Percentiles rank a stretch among this genome's conserved stretches.
phyloP scores from a whole-genome alignment of 352 stramenopile genomes.

The Blastocystis sp. region DNA sequence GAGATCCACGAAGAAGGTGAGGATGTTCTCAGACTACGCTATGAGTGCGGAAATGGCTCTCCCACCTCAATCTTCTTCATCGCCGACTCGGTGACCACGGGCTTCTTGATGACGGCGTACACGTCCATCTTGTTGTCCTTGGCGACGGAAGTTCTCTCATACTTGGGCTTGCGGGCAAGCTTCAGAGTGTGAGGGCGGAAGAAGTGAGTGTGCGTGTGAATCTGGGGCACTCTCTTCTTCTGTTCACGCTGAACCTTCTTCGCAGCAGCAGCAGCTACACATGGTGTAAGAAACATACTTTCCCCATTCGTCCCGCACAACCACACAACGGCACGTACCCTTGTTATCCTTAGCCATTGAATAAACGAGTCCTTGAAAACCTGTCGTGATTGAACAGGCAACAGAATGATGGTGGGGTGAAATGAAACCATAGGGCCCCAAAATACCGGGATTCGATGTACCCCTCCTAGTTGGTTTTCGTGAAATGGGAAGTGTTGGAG shows the following conservation, averaged over 20 bases:
- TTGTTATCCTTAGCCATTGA: constrained; percentile 50
- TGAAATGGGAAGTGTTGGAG: too few relatives aligned
- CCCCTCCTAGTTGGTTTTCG: too few relatives aligned
- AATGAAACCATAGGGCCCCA: too few relatives aligned
- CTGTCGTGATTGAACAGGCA: constrained; percentile 15
- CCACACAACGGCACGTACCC: not conserved
- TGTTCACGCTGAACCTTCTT: constrained; percentile 67
- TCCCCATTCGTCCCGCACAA: not conserved
- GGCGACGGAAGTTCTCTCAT: constrained; percentile 86
- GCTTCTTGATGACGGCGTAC: constrained; percentile 98
- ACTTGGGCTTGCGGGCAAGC: constrained; percentile 89
- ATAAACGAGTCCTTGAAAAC: constrained; percentile 65
- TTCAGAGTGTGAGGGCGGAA: constrained; percentile 97
- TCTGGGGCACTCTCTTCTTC: constrained; percentile 90
- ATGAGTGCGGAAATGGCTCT: not conserved
- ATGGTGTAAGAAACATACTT: not conserved
- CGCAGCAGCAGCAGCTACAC: constrained; percentile 66
- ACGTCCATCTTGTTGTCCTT: constrained; percentile 89
- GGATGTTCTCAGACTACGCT: constrained; percentile 93
- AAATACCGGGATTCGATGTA: too few relatives aligned
- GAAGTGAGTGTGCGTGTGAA: constrained; percentile 99
- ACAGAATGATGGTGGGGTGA: too few relatives aligned
- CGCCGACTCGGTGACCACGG: constrained; percentile 92
- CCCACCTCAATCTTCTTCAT: constrained; percentile 99
- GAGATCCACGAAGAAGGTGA: constrained; percentile 99